Base-by-base conservation (phyloP, 2,329 filamentous ascomycete genomes). In the Triangularia verruculosa region DNA sequence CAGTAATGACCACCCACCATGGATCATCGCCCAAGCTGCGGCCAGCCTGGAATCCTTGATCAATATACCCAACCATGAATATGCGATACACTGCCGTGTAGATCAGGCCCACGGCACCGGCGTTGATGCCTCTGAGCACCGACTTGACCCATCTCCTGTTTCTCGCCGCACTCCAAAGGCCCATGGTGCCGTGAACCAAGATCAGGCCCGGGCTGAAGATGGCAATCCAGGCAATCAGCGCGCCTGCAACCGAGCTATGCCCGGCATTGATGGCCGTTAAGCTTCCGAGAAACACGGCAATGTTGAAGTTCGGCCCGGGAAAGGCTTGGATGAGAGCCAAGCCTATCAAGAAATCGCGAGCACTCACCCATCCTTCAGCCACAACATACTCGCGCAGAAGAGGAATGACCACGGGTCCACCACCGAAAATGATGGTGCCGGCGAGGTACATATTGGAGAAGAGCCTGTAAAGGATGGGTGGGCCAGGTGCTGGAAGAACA, bases 381-480 rank as follows among this genome's bases (percentile, higher is more conserved):
- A 91, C 89, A 34, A 91, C 78, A 68, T 85, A 86, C 64, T 87
- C 82, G 17, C 85, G 79, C 1, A 89, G 77, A 0, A 89, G 78
- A 0, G 87, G 86, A 52, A 89, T 88, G 0, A 89, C 86, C 0
- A 89, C 86, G 0, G 86, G 86, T 0, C 86, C 86, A 2, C 86
- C 86, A 2, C 86, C 86, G 57, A 88, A 86, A 66, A 87, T 88
- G 63, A 88, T 83, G 1, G 89, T 92, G 0, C 89, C 89, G 0
- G 89, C 89, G 0, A 92, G 84, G 70, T 89, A 91, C 76, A 92
- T 83, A 72, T 90, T 92, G 4, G 87, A 80, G 69, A 92, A 92
- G 27, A 92, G 80, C 55, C 83, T 79, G 68, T 86, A 86, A 0
- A 82, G 74, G 0, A 86, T 75, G 0, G 84, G 78, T 17, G 75